Base-by-base conservation (phyloP, 2,329 filamentous ascomycete species). In the Cytospora paraplurivora region DNA sequence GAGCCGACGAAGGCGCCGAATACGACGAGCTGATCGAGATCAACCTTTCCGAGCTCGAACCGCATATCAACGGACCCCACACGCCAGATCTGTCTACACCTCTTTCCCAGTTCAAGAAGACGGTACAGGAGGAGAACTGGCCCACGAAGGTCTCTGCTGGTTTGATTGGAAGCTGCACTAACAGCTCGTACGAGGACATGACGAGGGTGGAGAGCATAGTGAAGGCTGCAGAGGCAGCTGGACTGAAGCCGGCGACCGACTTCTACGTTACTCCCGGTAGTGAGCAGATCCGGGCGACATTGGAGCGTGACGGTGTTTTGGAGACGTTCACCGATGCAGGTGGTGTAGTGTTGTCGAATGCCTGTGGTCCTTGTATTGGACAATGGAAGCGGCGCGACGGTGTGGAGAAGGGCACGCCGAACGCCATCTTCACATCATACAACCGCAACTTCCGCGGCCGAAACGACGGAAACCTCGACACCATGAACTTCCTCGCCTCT, bases 171-270 rank as follows among this genome's bases (percentile, higher is more conserved):
- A 97, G 93, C 79, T 99, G 95, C 82, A 99, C 95, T 57, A 99
- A 99, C 84, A 96, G 92, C 76, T 98, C 95, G 2, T 99, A 98
- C 76, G 90, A 97, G 78, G 95, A 99, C 75, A 99, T 99, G 95
- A 96, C 93, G 41, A 89, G 94, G 66, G 92, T 93, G 15, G 94
- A 97, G 78, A 88, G 93, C 73, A 86, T 99, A 62, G 92, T 98
- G 64, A 93, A 94, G 76, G 93, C 97, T 76, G 95, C 95, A 11
- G 85, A 88, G 59, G 87, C 88, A 64, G 95, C 93, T n/a, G 95
- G 95, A 17, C 82, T 99, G 65, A 91, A 92, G 79, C 93, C 95
- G 47, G 92, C 89, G 71, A 87, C 92, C 2, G 90, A 93, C 73
- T 97, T 99, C 79, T 97, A 96, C 78, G 91, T 99, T 73, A 97